Evolutionary conservation across 2,329 filamentous ascomycete genomes (phyloP).

Genomic region (Mollisiaceae sp.): DNA sequence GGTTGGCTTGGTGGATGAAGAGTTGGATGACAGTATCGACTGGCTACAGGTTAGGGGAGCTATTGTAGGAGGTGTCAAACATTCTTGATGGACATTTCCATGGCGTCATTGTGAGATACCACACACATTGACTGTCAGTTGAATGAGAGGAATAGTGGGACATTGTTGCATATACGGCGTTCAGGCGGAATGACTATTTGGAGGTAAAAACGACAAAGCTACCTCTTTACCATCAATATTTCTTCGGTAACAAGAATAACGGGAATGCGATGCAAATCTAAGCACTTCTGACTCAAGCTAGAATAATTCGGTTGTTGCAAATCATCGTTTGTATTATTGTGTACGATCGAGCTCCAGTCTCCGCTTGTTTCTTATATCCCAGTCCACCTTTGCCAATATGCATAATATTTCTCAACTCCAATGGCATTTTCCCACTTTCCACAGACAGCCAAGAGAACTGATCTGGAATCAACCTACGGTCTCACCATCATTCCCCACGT

Average conservation of each 20-base stretch:
- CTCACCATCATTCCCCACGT: not conserved
- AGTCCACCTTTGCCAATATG: not conserved
- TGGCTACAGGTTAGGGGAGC: slow-evolving; percentile 90
- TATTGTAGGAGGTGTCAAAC: slow-evolving; percentile 84
- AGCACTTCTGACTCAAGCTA: not conserved
- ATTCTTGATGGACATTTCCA: slow-evolving; percentile 50
- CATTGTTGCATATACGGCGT: slow-evolving; percentile 43
- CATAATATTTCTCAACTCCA: no score
- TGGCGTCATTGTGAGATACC: not conserved
- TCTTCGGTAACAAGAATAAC: not conserved
- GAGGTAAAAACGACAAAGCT: not conserved
- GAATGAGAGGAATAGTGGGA: slow-evolving; percentile 13
- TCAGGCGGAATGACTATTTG: slow-evolving; percentile 24
- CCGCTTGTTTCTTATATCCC: not conserved
- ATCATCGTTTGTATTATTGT: not conserved
- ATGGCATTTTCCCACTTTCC: no score
- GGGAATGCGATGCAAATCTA: not conserved
- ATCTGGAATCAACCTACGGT: not conserved
- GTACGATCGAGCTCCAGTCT: not conserved
- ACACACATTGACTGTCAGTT: slow-evolving; percentile 4
- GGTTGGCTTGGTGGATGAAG: slow-evolving; percentile 87
- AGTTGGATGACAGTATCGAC: slow-evolving; percentile 87
- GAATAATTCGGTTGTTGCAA: not conserved
- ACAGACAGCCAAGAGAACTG: no score
- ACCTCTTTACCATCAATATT: not conserved